Conservation (phyloP, 2,329 filamentous ascomycete species). For the Beauveria australis region DNA sequence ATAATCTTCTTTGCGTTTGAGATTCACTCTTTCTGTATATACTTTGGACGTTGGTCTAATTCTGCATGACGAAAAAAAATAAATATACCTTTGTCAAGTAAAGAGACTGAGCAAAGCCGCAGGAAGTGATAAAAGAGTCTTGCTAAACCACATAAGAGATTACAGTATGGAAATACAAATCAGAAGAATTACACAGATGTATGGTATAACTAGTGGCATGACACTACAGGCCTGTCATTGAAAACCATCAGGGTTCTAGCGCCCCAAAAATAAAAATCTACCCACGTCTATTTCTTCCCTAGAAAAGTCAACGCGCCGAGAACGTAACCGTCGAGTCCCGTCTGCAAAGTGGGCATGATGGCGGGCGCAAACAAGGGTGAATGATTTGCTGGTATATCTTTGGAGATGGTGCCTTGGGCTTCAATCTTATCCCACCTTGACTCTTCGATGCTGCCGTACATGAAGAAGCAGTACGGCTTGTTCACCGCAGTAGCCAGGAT, state of each 20-base stretch:
- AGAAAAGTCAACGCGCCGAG: conserved; percentile 16
- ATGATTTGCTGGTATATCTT: conserved; percentile 19
- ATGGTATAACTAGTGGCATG: neutral
- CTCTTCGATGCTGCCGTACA: conserved; percentile 14
- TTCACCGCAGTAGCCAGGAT: conserved; percentile 16
- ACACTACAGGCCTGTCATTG: neutral
- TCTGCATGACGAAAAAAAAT: neutral
- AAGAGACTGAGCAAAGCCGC: neutral
- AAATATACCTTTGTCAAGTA: neutral
- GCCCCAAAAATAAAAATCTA: neutral
- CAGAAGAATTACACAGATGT: neutral
- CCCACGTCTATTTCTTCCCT: neutral
- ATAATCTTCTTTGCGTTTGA: neutral
- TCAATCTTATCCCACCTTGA: conserved; percentile 15
- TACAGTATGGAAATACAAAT: neutral
- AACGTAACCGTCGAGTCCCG: conserved; percentile 16
- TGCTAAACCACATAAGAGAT: neutral
- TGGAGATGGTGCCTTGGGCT: conserved; percentile 12
- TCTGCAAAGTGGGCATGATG: conserved; percentile 18
- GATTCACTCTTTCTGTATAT: neutral
- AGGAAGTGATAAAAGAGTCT: neutral
- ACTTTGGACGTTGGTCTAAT: neutral
- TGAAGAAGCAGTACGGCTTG: conserved; percentile 17
- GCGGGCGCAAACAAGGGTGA: conserved; percentile 19
- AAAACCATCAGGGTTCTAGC: neutral